These are phyloP conservation scores for Naematelia aurantialba DNA, from an alignment of 768 basidiomycete genomes.

Conservation along the genomic window DNA sequence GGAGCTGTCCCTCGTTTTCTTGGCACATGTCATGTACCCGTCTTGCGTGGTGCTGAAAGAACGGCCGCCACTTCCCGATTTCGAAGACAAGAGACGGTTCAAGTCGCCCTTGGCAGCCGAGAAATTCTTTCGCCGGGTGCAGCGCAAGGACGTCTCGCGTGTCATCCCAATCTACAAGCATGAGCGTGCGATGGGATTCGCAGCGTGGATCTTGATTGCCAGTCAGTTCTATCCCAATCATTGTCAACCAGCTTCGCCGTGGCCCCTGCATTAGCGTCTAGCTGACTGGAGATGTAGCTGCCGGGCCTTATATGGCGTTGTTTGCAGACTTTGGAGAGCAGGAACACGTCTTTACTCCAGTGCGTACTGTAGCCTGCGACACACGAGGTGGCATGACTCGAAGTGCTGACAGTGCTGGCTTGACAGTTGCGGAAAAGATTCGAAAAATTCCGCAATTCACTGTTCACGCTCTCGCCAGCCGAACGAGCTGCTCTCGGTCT, in stretches of 20 bases:
- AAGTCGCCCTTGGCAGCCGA: not conserved
- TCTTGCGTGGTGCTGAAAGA: not conserved
- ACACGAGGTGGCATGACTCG: too few species aligned
- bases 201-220: not conserved
- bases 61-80: not conserved
- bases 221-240: not conserved
- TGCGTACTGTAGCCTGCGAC: conserved; percentile 11
- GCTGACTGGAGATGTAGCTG: conserved; percentile 13
- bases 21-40: not conserved
- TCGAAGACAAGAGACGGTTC: not conserved
- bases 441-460: conserved; percentile 6
- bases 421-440: conserved; percentile 17
- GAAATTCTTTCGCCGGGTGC: not conserved
- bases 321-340: conserved; percentile 37
- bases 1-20: too few species aligned
- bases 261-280: too few species aligned
- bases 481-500: conserved; percentile 23
- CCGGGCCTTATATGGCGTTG: conserved; percentile 34
- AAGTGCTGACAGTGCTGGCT: too few species aligned
- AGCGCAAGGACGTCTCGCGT: not conserved
- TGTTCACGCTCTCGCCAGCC: conserved; percentile 24
- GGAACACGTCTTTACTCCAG: conserved; percentile 44
- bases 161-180: not conserved
- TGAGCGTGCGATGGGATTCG: not conserved
- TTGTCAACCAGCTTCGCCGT: too few species aligned